Evolutionary conservation across 345 rosid species (phyloP), one percentile per base, ranked within the genome.

Genomic region (Populus ilicifolia): DNA sequence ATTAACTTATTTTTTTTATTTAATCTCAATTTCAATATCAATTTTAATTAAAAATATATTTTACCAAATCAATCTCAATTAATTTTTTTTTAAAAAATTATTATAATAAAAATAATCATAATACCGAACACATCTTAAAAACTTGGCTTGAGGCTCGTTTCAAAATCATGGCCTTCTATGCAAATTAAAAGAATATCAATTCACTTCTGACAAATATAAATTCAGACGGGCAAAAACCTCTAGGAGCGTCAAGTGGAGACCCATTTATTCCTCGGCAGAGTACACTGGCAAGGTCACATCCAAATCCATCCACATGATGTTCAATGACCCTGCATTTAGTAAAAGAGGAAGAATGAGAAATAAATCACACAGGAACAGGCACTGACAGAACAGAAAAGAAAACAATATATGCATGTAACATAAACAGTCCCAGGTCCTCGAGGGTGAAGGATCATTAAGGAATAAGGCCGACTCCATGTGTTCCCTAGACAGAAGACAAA

Each of bases 201-300:
- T 25, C 16, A 43, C 17, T 41, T n/a, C 48, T 36, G 2, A 18
- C 41, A 29, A 27, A 13, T n/a, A 17, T 54, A 33, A 52, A 29
- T 39, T 50, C 36, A 44, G 48, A 78, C 46, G 67, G 78, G 75
- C 36, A 76, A 38, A 56, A 70, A 75, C 71, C 67, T 78, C 88
- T 54, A 3, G 98, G 92, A 33, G 35, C 92, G 84, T 46, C 79
- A 74, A 95, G 92, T 54, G 97, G 91, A 79, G 96, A 89, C 78
- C 99, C 99, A 88, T 93, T 96, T 27, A 87, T 83, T 82, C 90
- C 96, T 81, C 98, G 96, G 82, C 99, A 95, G 78, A 93, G 94
- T 64, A 89, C 96, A 86, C 98, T 93, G 54, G 97, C 92, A 66
- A 95, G 97, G 88, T 95, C 98, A 85, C 93, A 95, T 62, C 99